Conservation (phyloP, 2,329 filamentous ascomycete genomes). For the Delphinella strobiligena region DNA sequence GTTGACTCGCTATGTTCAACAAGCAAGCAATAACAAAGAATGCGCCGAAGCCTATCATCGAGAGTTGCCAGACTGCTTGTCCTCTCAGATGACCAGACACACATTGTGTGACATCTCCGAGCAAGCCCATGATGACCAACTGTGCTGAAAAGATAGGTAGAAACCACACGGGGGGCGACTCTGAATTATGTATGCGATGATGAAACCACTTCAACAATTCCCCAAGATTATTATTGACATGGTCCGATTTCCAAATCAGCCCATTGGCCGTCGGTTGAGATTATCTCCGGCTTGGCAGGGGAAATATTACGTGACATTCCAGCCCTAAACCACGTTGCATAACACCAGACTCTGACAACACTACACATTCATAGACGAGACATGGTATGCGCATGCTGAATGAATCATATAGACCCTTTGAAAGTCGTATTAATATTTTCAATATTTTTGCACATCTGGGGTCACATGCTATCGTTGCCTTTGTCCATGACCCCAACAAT, state of each 20-base stretch:
- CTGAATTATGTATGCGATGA: neutral
- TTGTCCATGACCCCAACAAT: no score
- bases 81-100: conserved; percentile 1
- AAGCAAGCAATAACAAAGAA: conserved; percentile 48
- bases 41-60: conserved; percentile 30
- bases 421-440: neutral
- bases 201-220: neutral
- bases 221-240: neutral
- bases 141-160: no score
- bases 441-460: neutral
- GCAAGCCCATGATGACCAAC: conserved; percentile 6
- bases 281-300: neutral
- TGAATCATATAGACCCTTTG: no score
- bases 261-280: neutral
- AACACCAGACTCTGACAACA: no score
- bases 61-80: conserved; percentile 29
- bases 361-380: no score
- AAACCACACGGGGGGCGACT: neutral
- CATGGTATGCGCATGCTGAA: no score
- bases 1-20: conserved; percentile 68
- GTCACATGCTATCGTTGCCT: no score
- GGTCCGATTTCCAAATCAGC: neutral
- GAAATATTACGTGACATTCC: neutral
- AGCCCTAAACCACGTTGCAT: no score
- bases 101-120: neutral